phyloP scores from a whole-genome alignment of 2,329 filamentous ascomycete genomes.

The Tolypocladium capitatum region DNA sequence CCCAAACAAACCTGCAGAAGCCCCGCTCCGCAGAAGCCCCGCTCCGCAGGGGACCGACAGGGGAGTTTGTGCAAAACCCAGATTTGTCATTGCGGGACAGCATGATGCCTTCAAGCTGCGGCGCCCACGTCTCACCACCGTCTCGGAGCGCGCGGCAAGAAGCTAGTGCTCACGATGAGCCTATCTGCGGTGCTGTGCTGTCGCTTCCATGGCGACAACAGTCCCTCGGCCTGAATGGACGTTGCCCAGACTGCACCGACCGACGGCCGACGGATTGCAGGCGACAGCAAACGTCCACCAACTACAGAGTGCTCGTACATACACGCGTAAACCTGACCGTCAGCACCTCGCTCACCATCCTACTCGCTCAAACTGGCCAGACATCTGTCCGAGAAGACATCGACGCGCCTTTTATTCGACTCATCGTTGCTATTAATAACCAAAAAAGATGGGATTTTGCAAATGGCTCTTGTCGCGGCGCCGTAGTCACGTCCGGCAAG shows the following conservation, averaged over 20 bases:
- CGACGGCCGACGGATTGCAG: too few species aligned
- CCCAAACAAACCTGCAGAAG: too few species aligned
- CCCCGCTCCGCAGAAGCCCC: too few species aligned
- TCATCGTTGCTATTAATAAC: neutral
- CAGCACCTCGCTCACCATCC: too few species aligned
- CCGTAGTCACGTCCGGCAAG: neutral
- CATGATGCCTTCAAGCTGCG: neutral
- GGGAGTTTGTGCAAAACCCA: neutral
- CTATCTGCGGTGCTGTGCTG: too few species aligned
- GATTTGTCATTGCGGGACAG: neutral
- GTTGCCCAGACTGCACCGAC: neutral
- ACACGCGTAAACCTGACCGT: too few species aligned
- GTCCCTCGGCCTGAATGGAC: neutral
- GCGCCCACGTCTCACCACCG: conserved; percentile 1
- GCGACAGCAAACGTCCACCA: too few species aligned
- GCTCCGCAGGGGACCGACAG: neutral
- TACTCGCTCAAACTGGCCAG: too few species aligned
- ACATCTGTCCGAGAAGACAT: neutral
- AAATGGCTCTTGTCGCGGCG: neutral
- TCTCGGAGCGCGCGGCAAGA: neutral
- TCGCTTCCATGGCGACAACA: neutral
- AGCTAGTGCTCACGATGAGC: neutral
- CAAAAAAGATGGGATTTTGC: neutral
- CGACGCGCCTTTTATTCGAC: neutral
- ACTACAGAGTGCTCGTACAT: too few species aligned